Conservation (phyloP, 2,329 filamentous ascomycete species). For the Epichloe uncinata region DNA sequence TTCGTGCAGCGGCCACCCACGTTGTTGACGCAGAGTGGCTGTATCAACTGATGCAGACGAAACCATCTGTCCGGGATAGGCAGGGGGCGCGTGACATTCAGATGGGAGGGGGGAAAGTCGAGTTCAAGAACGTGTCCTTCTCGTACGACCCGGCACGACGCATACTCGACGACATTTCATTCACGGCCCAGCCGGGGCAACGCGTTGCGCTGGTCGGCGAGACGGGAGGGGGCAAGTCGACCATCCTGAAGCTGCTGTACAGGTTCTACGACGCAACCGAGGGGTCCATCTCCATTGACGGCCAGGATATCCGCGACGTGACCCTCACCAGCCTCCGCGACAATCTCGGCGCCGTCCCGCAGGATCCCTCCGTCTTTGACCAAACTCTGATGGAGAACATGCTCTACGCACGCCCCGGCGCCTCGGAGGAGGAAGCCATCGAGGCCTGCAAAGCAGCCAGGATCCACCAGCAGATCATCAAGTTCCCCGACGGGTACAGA, state of each 20-base stretch:
- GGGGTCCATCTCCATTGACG: conserved; percentile 43
- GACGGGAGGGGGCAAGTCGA: conserved; percentile 51
- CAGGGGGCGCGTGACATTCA: conserved; percentile 30
- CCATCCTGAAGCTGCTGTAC: conserved; percentile 45
- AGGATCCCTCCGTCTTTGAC: conserved; percentile 52
- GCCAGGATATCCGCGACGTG: conserved; percentile 45
- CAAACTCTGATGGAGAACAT: conserved; percentile 51
- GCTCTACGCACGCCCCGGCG: conserved; percentile 46
- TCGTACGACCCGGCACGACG: conserved; percentile 39
- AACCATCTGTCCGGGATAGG: conserved; percentile 39
- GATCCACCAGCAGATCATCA: conserved; percentile 50
- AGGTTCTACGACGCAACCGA: conserved; percentile 45
- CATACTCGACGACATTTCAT: conserved; percentile 34
- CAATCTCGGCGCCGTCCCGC: conserved; percentile 48
- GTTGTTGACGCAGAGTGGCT: conserved; percentile 54
- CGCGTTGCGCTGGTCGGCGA: conserved; percentile 49
- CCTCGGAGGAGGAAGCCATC: conserved; percentile 45
- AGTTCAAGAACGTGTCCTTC: conserved; percentile 41
- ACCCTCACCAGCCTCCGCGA: conserved; percentile 44
- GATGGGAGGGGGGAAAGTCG: conserved; percentile 33
- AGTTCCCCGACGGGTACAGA: conserved; percentile 38
- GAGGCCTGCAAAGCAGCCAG: conserved; percentile 47
- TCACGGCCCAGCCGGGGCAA: conserved; percentile 36
- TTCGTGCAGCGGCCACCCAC: conserved; percentile 20
- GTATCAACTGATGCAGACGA: conserved; percentile 41